Conservation (phyloP, 352 stramenopile genomes). For the Phytophthora uliginosa region DNA sequence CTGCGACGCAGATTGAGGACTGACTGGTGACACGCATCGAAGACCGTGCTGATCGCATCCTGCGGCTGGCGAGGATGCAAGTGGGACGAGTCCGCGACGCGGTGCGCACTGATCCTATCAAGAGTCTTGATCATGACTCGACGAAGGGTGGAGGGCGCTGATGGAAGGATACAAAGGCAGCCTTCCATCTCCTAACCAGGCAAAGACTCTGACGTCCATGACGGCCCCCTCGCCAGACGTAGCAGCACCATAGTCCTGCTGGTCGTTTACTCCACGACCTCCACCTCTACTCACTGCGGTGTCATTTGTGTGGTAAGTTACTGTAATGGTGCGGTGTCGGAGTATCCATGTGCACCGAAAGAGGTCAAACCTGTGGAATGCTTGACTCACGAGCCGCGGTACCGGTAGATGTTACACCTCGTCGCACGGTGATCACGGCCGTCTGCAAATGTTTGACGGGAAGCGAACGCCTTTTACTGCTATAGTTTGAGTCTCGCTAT, state of each 20-base stretch:
- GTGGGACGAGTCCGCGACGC: constrained; percentile 16
- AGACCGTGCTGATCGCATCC: constrained; percentile 20
- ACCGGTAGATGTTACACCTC: too few relatives aligned
- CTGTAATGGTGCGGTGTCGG: background rate
- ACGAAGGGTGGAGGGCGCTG: background rate
- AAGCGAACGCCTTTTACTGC: background rate
- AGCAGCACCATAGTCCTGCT: background rate
- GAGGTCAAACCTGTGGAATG: background rate
- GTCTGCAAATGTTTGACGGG: too few relatives aligned
- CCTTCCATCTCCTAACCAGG: too few relatives aligned
- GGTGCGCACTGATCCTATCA: constrained; percentile 10
- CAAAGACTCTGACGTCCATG: background rate
- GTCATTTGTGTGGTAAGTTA: background rate
- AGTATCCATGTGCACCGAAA: background rate
- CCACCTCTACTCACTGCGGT: constrained; percentile 9
- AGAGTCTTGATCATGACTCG: background rate
- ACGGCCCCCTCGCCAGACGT: background rate
- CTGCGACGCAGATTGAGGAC: constrained; percentile 5
- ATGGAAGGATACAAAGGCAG: background rate
- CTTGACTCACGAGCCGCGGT: too few relatives aligned
- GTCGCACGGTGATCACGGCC: too few relatives aligned
- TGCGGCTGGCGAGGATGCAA: constrained; percentile 10
- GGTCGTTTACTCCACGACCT: background rate
- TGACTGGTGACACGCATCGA: constrained; percentile 8
- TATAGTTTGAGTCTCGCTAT: background rate